Evolutionary conservation across 2,329 filamentous ascomycete genomes (phyloP), one percentile per base, ranked within the genome.

Genomic region (Capronia americana): DNA sequence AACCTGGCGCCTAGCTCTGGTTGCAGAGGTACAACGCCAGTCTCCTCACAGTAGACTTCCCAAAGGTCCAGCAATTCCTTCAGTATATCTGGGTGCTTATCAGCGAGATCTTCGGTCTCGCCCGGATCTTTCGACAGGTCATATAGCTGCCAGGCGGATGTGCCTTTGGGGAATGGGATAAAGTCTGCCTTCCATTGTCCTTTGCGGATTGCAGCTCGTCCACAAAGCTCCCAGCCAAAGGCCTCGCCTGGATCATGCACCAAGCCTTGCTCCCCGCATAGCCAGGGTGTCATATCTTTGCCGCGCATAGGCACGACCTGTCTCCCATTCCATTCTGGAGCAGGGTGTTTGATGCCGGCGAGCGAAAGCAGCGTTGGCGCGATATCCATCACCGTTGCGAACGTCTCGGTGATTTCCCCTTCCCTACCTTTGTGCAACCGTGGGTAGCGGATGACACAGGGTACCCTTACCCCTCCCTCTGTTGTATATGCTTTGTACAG

Each of bases 131-230:
- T 75, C 5, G 73, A 74, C 1, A 87, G 76, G 70, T 87, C 82
- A 71, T 86, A 87, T 46, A 88, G 75, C 75, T 87, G 83, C 85
- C 85, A 88, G 28, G 80, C 80, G 71, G 86, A 85, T 0, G 81
- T 80, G 0, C 84, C 84, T 69, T 84, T 85, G 23, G 82, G 85
- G 63, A 82, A 84, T 1, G 84, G 85, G 57, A 87, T 84, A 72
- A 84, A 87, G 51, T 86, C 81, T 4, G 85, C 85, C 73, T 87
- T 87, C 81, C 82, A 88, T 70, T 85, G 80, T 7, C 82, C 84
- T 61, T 82, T 83, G 51, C 85, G 83, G 26, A 87, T 80, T 0
- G 86, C 86, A 2, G 81, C 82, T 1, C 82, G 80, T 0, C 84
- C 83, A 70, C 82, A 86, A 0, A 82, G 83, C 68, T 88, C 85